phyloP scores from a whole-genome alignment of 2,329 filamentous ascomycete genomes.

The Claviceps sp. region DNA sequence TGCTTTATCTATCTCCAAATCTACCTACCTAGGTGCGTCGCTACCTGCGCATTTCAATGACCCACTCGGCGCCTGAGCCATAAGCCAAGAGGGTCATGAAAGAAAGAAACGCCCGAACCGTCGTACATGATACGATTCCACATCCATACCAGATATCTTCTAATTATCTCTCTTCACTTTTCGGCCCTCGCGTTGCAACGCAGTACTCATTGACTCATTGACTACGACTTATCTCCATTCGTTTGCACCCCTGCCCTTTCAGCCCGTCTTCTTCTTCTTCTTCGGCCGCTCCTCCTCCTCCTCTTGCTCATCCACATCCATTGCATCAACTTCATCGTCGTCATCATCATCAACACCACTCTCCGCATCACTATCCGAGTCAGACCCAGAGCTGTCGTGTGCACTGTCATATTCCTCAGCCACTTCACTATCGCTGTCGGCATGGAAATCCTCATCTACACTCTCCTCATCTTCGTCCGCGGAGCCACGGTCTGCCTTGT shows the following conservation, averaged over 20 bases:
- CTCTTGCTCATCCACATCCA: constrained; percentile 30
- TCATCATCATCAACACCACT: constrained; percentile 35
- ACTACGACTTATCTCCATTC: too few species aligned
- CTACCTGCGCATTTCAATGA: too few species aligned
- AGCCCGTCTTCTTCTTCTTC: constrained; percentile 34
- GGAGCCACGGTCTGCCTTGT: constrained; percentile 65
- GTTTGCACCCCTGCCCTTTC: neutral
- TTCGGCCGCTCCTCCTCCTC: constrained; percentile 35
- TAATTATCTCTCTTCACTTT: too few species aligned
- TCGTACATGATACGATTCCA: too few species aligned
- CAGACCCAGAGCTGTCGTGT: constrained; percentile 72
- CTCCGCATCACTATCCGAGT: constrained; percentile 44
- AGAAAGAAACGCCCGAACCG: too few species aligned
- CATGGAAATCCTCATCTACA: constrained; percentile 89
- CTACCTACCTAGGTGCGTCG: too few species aligned
- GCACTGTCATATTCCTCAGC: constrained; percentile 91
- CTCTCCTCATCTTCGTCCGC: constrained; percentile 95
- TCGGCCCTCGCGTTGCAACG: too few species aligned
- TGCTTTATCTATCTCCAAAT: too few species aligned
- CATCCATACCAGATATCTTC: too few species aligned
- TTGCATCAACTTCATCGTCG: constrained; percentile 27
- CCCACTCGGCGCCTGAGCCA: too few species aligned
- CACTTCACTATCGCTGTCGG: constrained; percentile 84
- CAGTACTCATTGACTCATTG: too few species aligned
- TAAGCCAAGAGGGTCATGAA: too few species aligned